phyloP scores from a whole-genome alignment of 2,329 filamentous ascomycete genomes.

The Colletotrichum brevisporum region DNA sequence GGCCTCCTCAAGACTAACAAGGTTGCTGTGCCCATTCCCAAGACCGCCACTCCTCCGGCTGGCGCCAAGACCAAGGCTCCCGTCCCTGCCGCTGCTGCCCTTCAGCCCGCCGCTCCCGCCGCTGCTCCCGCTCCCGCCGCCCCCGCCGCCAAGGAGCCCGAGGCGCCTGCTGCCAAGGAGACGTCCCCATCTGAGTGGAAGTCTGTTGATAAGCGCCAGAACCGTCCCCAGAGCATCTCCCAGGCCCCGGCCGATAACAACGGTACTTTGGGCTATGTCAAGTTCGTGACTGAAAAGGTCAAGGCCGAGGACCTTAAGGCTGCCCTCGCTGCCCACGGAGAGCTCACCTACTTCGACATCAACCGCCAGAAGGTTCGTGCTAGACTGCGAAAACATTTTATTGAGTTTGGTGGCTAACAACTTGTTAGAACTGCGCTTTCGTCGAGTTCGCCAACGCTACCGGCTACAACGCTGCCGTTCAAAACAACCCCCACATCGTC shows the following conservation, averaged over 20 bases:
- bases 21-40: conserved; percentile 68
- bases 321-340: conserved; percentile 79
- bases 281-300: conserved; percentile 94
- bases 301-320: conserved; percentile 79
- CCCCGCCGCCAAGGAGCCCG: conserved; percentile 63
- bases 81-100: conserved; percentile 61
- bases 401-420: conserved; percentile 42
- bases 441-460: conserved; percentile 89
- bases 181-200: conserved; percentile 77
- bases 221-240: conserved; percentile 77
- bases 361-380: conserved; percentile 83
- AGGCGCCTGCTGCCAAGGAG: conserved; percentile 55
- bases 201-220: conserved; percentile 88
- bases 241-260: conserved; percentile 77
- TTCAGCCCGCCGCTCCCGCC: conserved; percentile 55
- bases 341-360: conserved; percentile 81
- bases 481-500: conserved; percentile 88
- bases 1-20: conserved; percentile 71
- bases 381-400: background rate
- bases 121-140: conserved; percentile 55
- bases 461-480: conserved; percentile 86
- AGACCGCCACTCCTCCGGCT: conserved; percentile 69
- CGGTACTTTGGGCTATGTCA: conserved; percentile 88
- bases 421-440: conserved; percentile 89
- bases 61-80: conserved; percentile 67